Evolutionary conservation across 2,329 filamentous ascomycete species (phyloP).

Genomic region (Xylariaceae sp.): DNA sequence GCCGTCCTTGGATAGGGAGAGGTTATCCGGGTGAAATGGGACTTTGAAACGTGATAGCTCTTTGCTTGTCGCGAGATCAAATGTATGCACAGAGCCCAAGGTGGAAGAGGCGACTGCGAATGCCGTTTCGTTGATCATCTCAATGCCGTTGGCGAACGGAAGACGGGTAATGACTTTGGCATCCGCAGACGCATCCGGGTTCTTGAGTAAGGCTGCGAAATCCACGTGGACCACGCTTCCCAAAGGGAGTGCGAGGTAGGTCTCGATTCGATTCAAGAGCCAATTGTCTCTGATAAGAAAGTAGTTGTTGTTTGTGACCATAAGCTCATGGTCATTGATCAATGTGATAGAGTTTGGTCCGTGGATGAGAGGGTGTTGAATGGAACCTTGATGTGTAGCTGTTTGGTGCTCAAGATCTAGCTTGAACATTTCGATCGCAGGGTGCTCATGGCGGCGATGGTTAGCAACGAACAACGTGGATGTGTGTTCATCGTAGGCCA

Average conservation of each 20-base stretch:
- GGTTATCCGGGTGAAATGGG: slow-evolving; percentile 40
- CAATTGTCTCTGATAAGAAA: slow-evolving; percentile 26
- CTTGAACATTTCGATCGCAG: slow-evolving; percentile 38
- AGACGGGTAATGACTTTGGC: slow-evolving; percentile 30
- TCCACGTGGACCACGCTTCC: slow-evolving; percentile 37
- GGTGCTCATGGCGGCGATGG: slow-evolving; percentile 31
- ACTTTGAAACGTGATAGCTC: slow-evolving; percentile 18
- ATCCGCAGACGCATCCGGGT: slow-evolving; percentile 12
- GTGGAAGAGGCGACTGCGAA: slow-evolving; percentile 37
- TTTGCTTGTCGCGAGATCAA: slow-evolving; percentile 7
- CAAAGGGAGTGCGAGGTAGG: slow-evolving; percentile 29
- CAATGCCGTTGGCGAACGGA: slow-evolving; percentile 41
- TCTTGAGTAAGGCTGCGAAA: slow-evolving; percentile 15
- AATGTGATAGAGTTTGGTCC: slow-evolving; percentile 38
- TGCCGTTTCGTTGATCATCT: slow-evolving; percentile 36
- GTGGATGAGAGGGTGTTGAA: slow-evolving; percentile 36
- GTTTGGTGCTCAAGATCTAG: slow-evolving; percentile 31
- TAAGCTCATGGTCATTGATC: slow-evolving; percentile 34
- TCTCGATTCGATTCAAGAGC: slow-evolving; percentile 32
- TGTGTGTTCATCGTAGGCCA: slow-evolving; percentile 34
- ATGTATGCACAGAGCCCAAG: slow-evolving; percentile 21
- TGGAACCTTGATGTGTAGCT: slow-evolving; percentile 34
- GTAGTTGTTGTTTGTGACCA: slow-evolving; percentile 40
- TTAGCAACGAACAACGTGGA: slow-evolving; percentile 36
- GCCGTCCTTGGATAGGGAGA: slow-evolving; percentile 29